These are phyloP conservation scores for Chlorophyllum brunneum DNA, from an alignment of 768 basidiomycete species.

Conservation along the genomic window DNA sequence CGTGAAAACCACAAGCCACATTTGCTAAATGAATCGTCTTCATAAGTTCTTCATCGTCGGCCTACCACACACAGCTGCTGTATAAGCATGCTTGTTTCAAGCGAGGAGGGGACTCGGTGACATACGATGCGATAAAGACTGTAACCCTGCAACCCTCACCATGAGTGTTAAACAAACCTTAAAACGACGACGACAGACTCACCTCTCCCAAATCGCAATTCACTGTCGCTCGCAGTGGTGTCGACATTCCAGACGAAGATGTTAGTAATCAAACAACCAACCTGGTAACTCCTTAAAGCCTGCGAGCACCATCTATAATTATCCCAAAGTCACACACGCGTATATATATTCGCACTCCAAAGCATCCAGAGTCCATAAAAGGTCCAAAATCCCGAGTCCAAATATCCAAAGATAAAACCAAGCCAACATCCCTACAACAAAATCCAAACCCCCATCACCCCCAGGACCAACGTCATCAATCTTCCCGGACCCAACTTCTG, in stretches of 20 bases:
- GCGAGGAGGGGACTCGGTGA: background rate
- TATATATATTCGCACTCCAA: too few relatives aligned
- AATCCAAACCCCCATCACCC: too few relatives aligned
- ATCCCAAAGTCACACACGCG: too few relatives aligned
- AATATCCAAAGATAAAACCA: too few relatives aligned
- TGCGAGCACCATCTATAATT: too few relatives aligned
- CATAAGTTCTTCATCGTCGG: constrained; percentile 51
- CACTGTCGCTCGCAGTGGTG: constrained; percentile 37
- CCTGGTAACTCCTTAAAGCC: background rate
- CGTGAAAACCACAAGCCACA: constrained; percentile 69
- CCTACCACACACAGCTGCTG: constrained; percentile 24
- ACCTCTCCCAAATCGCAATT: constrained; percentile 61
- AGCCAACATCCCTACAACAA: background rate
- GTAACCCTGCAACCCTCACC: constrained; percentile 35
- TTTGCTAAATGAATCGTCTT: constrained; percentile 57
- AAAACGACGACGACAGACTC: background rate
- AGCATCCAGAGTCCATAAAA: too few relatives aligned
- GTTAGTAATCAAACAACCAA: background rate
- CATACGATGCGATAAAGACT: constrained; percentile 45
- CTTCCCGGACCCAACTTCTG: too few relatives aligned
- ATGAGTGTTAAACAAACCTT: background rate
- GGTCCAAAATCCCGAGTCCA: too few relatives aligned
- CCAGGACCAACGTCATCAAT: too few relatives aligned
- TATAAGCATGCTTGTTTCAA: too few relatives aligned
- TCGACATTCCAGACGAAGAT: background rate